phyloP scores from a whole-genome alignment of 352 stramenopile species.

The Phytophthora lateralis region DNA sequence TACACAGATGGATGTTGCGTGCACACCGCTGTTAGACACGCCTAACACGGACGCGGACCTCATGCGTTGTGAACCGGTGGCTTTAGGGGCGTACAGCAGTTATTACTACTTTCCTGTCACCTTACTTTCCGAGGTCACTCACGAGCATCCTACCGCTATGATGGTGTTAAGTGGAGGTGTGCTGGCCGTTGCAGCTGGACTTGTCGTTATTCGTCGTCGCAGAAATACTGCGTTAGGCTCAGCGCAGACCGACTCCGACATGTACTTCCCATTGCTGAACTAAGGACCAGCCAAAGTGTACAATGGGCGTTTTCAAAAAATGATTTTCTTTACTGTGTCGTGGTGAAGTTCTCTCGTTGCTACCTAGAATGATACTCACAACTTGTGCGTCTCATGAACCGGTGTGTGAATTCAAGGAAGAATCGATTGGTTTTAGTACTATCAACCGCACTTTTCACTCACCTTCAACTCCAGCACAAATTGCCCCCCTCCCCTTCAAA shows the following conservation, averaged over 20 bases:
- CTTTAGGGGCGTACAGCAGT: conserved; percentile 15
- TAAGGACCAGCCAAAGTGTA: conserved; percentile 19
- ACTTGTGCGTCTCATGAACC: neutral
- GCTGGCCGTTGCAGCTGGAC: conserved; percentile 37
- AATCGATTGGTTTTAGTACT: too few relatives aligned
- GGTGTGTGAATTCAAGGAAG: too few relatives aligned
- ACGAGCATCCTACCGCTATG: conserved; percentile 32
- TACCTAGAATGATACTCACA: neutral
- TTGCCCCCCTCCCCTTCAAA: too few relatives aligned
- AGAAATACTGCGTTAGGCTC: conserved; percentile 6
- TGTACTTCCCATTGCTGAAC: conserved; percentile 55
- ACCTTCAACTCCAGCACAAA: too few relatives aligned
- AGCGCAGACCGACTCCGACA: conserved; percentile 35
- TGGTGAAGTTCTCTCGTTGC: neutral
- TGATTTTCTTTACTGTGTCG: neutral
- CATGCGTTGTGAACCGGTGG: conserved; percentile 54
- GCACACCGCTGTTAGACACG: conserved; percentile 45
- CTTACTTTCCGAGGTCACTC: conserved; percentile 25
- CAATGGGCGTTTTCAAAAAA: neutral
- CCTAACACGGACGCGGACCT: conserved; percentile 41
- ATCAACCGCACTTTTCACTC: too few relatives aligned
- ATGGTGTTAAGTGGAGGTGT: conserved; percentile 38
- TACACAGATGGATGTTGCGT: conserved; percentile 24
- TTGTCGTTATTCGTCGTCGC: conserved; percentile 40
- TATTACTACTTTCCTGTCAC: conserved; percentile 27